phyloP scores from a whole-genome alignment of 2,329 filamentous ascomycete genomes.

The Xylaria sp. region DNA sequence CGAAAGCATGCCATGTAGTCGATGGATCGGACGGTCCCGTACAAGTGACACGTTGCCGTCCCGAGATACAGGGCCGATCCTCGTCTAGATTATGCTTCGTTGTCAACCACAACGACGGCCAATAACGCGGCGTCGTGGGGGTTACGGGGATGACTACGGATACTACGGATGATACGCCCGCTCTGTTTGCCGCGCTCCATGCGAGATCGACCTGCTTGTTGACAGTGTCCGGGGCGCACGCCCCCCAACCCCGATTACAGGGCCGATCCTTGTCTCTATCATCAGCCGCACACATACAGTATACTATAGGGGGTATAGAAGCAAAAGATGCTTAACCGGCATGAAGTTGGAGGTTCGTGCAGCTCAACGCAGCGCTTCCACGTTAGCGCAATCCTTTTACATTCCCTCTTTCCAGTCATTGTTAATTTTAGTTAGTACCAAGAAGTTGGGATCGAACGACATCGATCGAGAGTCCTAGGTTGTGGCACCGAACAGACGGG shows the following conservation, averaged over 20 bases:
- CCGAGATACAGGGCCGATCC: slow-evolving; percentile 40
- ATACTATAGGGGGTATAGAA: slow-evolving; percentile 29
- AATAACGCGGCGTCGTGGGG: slow-evolving; percentile 20
- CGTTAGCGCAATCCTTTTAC: slow-evolving; percentile 16
- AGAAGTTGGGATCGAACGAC: slow-evolving; percentile 39
- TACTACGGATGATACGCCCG: slow-evolving; percentile 30
- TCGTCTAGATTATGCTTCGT: slow-evolving; percentile 36
- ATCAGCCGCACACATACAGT: slow-evolving; percentile 28
- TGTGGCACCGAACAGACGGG: slow-evolving; percentile 28
- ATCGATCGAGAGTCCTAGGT: slow-evolving; percentile 36
- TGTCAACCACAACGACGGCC: slow-evolving; percentile 31
- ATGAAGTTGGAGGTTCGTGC: slow-evolving; percentile 33
- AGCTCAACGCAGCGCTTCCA: slow-evolving; percentile 22
- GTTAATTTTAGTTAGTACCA: slow-evolving; percentile 26
- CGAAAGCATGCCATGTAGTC: slow-evolving; percentile 32
- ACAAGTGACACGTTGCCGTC: slow-evolving; percentile 45
- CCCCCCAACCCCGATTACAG: slow-evolving; percentile 20
- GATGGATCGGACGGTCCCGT: slow-evolving; percentile 36
- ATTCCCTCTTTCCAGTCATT: slow-evolving; percentile 17
- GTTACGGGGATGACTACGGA: slow-evolving; percentile 27
- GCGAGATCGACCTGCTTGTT: slow-evolving; percentile 33
- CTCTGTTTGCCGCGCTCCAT: slow-evolving; percentile 32
- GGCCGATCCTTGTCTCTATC: slow-evolving; percentile 30
- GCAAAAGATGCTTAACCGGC: slow-evolving; percentile 26
- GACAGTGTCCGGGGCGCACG: slow-evolving; percentile 18